phyloP scores from a whole-genome alignment of 352 stramenopile species.

The Pythium rishiriense region DNA sequence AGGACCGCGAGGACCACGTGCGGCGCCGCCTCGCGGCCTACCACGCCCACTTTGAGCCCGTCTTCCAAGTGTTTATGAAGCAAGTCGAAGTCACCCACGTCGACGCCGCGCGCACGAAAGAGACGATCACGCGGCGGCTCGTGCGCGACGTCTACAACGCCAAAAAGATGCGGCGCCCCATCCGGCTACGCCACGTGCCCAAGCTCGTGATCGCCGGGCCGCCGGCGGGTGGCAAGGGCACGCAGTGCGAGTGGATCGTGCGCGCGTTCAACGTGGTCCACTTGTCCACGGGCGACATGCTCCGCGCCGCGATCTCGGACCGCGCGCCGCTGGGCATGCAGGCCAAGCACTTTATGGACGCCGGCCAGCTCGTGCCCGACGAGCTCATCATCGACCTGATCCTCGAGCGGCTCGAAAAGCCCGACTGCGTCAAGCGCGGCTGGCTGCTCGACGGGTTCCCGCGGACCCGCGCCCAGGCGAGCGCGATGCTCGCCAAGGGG shows the following conservation, averaged over 20 bases:
- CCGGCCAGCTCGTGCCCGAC: conserved; percentile 92
- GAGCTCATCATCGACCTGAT: conserved; percentile 95
- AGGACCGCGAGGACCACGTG: conserved; percentile 86
- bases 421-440: conserved; percentile 69
- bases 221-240: conserved; percentile 95
- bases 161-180: conserved; percentile 40
- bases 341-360: conserved; percentile 93
- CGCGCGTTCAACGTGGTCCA: conserved; percentile 92
- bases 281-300: conserved; percentile 94
- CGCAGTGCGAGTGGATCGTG: conserved; percentile 94
- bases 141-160: conserved; percentile 51
- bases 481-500: conserved; percentile 50
- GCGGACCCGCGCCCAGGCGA: conserved; percentile 84
- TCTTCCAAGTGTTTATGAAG: conserved; percentile 80
- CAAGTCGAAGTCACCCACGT: conserved; percentile 67
- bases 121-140: conserved; percentile 44
- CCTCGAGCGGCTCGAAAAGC: conserved; percentile 73
- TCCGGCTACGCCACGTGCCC: conserved; percentile 47
- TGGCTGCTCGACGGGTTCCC: conserved; percentile 97
- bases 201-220: conserved; percentile 91
- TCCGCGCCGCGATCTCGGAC: conserved; percentile 86
- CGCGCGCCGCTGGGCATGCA: conserved; percentile 58
- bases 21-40: conserved; percentile 77
- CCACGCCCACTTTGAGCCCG: conserved; percentile 73
- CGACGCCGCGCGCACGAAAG: conserved; percentile 52